Base-by-base conservation (phyloP, 2,329 filamentous ascomycete genomes). In the Colletotrichum sp. region DNA sequence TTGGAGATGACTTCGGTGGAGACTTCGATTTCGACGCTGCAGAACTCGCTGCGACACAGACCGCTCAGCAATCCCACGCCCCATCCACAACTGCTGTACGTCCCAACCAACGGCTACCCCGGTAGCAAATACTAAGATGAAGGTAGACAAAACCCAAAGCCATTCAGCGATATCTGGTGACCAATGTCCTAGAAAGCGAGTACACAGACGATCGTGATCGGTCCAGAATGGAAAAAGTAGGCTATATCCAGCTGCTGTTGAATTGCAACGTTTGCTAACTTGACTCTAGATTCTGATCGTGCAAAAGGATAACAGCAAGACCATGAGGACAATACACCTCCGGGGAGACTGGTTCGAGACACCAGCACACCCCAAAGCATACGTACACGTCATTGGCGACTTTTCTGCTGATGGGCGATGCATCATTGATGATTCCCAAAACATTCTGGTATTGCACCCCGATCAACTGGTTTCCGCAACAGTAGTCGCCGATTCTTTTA, bases 401-500 rank as follows among this genome's bases (percentile, higher is more conserved):
- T 98, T 98, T 80, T 90, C 93, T 74, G 79, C 85, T 1, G 89
- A 87, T 18, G 95, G 95, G 3, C 92, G 93, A 82, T 98, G 96
- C 82, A 86, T 98, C 63, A 90, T 99, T 77, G 94, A 98, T 82
- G 95, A 99, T 83, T 89, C 90, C 4, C 90, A 93, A 66, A 95
- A 96, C 80, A 94, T 99, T 84, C 87, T 99, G 67, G 96, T 99
- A 73, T 87, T 99, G 16, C 96, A 99, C 81, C 97, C 97, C 0
- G 97, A 99, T 81, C 96, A 99, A 85, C 90, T 99, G 39, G 94
- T 99, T 69, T 99, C 97, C 4, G 94, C 97, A 4, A 99, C 97
- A 1, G 95, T 98, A 7, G 94, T 99, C 59, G 96, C 96, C n/a
- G 97, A 99, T 84, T 98, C 97, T 0, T 98, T 99, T 83, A 93